Evolutionary conservation across 257 asterid species (phyloP), one percentile per base, ranked within the genome.

Genomic region (Rehmannia glutinosa): DNA sequence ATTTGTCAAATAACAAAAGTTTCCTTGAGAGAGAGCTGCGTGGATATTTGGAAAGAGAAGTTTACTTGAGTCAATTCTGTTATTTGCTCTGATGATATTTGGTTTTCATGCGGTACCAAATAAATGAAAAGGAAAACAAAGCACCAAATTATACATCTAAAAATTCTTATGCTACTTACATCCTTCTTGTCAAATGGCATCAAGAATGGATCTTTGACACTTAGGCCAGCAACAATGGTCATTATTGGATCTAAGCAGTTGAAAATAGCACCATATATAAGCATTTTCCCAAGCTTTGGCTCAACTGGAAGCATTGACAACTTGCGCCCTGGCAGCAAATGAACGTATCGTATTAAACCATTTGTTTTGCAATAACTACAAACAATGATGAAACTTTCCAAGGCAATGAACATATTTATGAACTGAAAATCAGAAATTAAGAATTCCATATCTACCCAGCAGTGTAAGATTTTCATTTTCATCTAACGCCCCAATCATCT

Each of bases 231-330:
- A 74, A 92, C 98, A 71, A 91, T 88, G 49, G 96, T 91, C 91
- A 91, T 79, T 43, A 88, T 61, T 71, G 97, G 97, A 80, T 81
- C 93, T 66, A 91, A 76, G 82, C 97, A 91, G 80, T 83, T 82
- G 78, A 91, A 88, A 61, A 86, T 81, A 50, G 85, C 84, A 46
- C 97, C 96, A 36, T 59, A 81, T 57, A 90, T 81, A 52, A 92
- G 90, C 98, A 92, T 92, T 82, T 92, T 92, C 50, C 98, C 98
- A 51, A 92, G 92, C 81, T 92, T 92, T 1, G 98, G 98, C 71
- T 92, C 98, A 78, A 92, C 97, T 50, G 98, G 98, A 78, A 92
- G 92, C 88, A 84, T 75, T 28, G 97, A 87, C 74, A 92, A 77
- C 74, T 87, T 80, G 68, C 69, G 86, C 9, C 98, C 98, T 92